Base-by-base conservation (phyloP, 768 basidiomycete genomes). In the Gloeopeniophorella convolvens region DNA sequence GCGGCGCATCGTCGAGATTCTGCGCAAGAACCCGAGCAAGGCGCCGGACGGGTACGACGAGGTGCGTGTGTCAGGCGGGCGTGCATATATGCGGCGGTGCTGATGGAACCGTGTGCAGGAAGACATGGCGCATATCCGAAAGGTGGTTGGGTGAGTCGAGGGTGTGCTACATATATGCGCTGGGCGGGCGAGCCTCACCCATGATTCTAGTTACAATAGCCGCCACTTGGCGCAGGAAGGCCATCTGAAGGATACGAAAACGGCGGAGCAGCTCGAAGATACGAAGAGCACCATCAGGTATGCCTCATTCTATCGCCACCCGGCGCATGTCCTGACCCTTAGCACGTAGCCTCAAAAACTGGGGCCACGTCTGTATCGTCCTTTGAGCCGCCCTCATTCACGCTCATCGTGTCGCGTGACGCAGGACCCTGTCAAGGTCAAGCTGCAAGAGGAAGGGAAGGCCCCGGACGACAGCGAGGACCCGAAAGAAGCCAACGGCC, bases 201-300 rank as follows among this genome's bases (percentile, higher is more conserved):
- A 20, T 21, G 23, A 20, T 11, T 21, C 3, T 10, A 66, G 65
- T 9, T 65, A 68, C 44, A 59, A 60, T 42, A 65, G 61, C 24
- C 61, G 63, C 31, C 66, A 68, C 51, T 36, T 67, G n/a, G 62
- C 60, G 12, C 64, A 65, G 42, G 65, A 67, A 32, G 62, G 60
- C 20, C 61, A 63, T 31, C 44, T 65, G 36, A 68, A 66, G 50
- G 62, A 65, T 11, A 66, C 57, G 1, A 65, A 65, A 51, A 63
- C 64, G 11, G 54, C 40, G 32, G 60, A 60, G 47, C 62, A 65
- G 50, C 56, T 67, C 9, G 62, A 62, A 43, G 59, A 65, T 11
- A 51, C 61, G 16, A 66, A 66, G 57, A 68, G 63, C 42, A 66
- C 67, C 1, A 64, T 63, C 40, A 66, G 66, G 65, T 59, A 42